Percentiles rank a stretch among this genome's conserved stretches.
These are phyloP conservation scores for Aspergillus baeticus DNA, from an alignment of 495 filamentous ascomycete genomes.

Conservation along the genomic window DNA sequence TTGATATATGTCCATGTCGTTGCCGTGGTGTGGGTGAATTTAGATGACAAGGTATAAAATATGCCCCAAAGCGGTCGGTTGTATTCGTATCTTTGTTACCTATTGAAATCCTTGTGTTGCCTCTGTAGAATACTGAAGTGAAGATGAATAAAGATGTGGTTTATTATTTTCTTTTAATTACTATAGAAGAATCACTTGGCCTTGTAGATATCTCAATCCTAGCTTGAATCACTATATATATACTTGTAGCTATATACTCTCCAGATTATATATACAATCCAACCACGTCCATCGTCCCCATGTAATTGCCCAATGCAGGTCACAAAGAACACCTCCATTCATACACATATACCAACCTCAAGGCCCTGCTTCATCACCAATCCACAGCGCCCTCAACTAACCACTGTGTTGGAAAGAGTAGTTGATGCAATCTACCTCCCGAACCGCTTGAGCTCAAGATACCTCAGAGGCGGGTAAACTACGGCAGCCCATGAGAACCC, in stretches of 20 bases:
- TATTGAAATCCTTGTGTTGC: constrained; percentile 25
- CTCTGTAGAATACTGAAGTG: constrained; percentile 47
- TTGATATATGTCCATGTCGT: neutral
- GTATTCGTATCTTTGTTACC: constrained; percentile 19
- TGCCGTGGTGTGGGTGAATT: neutral
- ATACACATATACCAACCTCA: no score
- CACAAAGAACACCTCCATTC: no score
- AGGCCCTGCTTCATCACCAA: no score
- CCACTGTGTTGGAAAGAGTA: no score
- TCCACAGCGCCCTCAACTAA: no score
- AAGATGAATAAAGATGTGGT: constrained; percentile 28
- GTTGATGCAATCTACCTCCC: constrained; percentile 31
- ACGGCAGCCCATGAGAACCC: constrained; percentile 48
- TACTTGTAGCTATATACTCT: neutral
- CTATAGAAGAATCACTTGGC: neutral
- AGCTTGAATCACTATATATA: neutral
- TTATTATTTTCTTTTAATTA: constrained; percentile 1
- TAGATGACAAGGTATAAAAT: constrained; percentile 12
- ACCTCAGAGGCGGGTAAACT: constrained; percentile 50
- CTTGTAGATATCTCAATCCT: neutral
- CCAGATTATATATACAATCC: no score
- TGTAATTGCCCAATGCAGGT: no score
- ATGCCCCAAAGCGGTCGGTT: constrained; percentile 9
- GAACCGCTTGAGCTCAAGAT: constrained; percentile 45
- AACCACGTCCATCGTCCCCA: no score